Percentiles rank a stretch among this genome's conserved stretches.
These are phyloP conservation scores for Podaxis rugospora DNA, from an alignment of 768 basidiomycete genomes.

Conservation along the genomic window DNA sequence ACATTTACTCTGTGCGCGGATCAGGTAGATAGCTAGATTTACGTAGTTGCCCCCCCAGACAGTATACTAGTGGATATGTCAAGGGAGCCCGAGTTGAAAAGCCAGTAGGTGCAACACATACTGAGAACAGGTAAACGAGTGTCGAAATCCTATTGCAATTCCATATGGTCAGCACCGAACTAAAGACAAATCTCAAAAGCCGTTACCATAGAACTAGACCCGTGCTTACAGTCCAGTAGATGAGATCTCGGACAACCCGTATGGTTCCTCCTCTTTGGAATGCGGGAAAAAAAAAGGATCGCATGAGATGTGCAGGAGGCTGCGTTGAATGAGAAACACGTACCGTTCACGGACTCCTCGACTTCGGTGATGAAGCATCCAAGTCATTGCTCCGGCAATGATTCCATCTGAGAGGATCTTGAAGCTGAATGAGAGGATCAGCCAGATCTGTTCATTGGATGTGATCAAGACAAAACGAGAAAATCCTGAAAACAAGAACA, in stretches of 20 bases:
- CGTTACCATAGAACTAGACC: neutral
- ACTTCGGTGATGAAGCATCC: constrained; percentile 2
- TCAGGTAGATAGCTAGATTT: neutral
- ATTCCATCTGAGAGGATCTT: constrained; percentile 8
- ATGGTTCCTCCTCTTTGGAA: neutral
- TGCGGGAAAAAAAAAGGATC: neutral
- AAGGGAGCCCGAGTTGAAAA: neutral
- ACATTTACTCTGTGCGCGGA: neutral
- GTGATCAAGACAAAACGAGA: neutral
- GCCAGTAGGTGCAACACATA: neutral
- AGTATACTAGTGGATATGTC: neutral
- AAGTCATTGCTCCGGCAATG: constrained; percentile 1
- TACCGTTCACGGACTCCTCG: neutral
- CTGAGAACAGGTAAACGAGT: neutral
- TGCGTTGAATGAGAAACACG: no score
- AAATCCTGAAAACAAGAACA: neutral
- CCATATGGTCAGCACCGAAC: neutral
- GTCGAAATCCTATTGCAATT: neutral
- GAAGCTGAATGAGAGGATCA: neutral
- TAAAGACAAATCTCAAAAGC: neutral
- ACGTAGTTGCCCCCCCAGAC: neutral
- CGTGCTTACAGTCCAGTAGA: constrained; percentile 2
- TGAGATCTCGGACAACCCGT: neutral
- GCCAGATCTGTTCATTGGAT: neutral
- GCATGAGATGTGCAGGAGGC: neutral